phyloP scores from a whole-genome alignment of 129 eudicot genomes.

The Mikania micrantha region DNA sequence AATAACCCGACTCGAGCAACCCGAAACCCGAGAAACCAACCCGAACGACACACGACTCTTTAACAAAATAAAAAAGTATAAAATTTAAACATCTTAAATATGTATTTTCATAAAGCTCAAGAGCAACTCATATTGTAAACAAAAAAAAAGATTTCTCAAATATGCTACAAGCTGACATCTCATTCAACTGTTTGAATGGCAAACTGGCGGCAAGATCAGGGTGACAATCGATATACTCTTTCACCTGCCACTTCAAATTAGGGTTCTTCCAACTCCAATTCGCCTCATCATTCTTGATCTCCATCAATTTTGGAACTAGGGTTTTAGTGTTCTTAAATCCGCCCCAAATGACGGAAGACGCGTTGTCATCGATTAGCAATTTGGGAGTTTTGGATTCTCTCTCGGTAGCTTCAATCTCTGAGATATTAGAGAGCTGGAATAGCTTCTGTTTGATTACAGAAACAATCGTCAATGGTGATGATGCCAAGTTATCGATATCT shows the following conservation, averaged over 20 bases:
- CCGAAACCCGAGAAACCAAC: too few relatives aligned
- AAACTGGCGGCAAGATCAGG: conserved; percentile 17
- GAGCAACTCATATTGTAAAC: not conserved
- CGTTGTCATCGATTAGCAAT: conserved; percentile 42
- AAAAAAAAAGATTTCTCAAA: not conserved
- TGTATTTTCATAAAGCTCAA: too few relatives aligned
- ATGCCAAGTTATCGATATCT: conserved; percentile 7
- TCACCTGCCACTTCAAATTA: not conserved
- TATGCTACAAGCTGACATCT: too few relatives aligned
- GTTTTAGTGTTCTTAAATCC: not conserved
- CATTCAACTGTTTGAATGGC: not conserved
- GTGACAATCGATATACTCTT: not conserved
- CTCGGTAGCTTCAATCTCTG: conserved; percentile 33
- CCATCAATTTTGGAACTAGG: conserved; percentile 12
- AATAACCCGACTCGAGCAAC: too few relatives aligned
- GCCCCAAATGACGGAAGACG: conserved; percentile 30
- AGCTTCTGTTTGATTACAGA: conserved; percentile 43
- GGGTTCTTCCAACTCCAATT: conserved; percentile 11
- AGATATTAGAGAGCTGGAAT: conserved; percentile 62
- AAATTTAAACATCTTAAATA: too few relatives aligned
- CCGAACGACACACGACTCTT: too few relatives aligned
- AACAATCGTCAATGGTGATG: conserved; percentile 14
- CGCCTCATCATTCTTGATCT: not conserved
- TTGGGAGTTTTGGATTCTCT: conserved; percentile 50
- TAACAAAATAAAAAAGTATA: too few relatives aligned